Evolutionary conservation across 768 basidiomycete genomes (phyloP), one percentile per base, ranked within the genome.

Genomic region (Auricularia auricula-judae): DNA sequence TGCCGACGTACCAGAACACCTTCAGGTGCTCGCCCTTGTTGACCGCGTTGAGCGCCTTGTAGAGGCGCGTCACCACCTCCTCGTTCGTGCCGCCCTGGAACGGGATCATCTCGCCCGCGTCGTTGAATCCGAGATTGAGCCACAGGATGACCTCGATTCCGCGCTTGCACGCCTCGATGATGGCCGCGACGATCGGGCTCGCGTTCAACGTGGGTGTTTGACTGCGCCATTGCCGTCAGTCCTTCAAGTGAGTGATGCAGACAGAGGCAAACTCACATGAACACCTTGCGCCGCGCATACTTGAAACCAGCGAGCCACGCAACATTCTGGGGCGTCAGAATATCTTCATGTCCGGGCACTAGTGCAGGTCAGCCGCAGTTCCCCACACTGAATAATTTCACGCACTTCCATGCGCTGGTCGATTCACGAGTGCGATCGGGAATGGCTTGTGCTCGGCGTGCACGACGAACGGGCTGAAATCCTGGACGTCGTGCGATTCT

Each of bases 191-290:
- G 35, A 86, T 79, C 2, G 86, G 87, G 18, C 73, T 73, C 3
- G 88, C 86, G 66, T 89, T 89, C 65, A 88, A 80, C 7, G 86
- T 87, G 1, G 88, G 88, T 0, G 85, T 84, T 78, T 89, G 88
- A 64, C 79, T 82, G 69, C 39, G 39, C 39, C 2, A 56, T n/a
- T 29, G 29, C 29, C 29, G 21, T 56, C n/a, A 23, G 60, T 62
- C 33, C 61, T 60, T 3, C 18, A 21, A n/a, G 47, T 11, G 42
- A 2, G 43, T 56, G 59, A n/a, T 53, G 18, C 34, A 23, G n/a
- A 62, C 58, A 33, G 18, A 51, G 44, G n/a, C 36, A 34, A 7
- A 73, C 79, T 47, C 23, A 81, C 81, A 89, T 85, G 74, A 89
- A 87, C n/a, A 88, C 79, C 61, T 74, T 81, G 69, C 79, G 79